A percentile compares a stretch with the other conserved stretches of the same genome.
phyloP scores from a whole-genome alignment of 495 filamentous ascomycete genomes.

The Talaromyces borbonicus region DNA sequence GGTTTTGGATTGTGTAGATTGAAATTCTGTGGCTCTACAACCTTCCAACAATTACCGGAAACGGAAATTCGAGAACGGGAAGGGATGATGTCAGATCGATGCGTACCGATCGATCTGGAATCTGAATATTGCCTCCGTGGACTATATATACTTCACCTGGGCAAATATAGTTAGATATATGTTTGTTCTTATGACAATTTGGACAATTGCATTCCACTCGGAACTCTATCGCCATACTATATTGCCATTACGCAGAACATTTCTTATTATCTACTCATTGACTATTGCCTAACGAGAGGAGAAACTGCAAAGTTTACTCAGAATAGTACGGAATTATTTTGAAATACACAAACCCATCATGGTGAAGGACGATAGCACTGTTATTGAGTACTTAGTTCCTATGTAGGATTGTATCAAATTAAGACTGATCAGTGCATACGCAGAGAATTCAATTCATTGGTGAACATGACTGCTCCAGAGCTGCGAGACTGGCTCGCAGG shows the following conservation, averaged over 20 bases:
- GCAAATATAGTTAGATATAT: not conserved
- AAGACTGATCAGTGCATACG: not conserved
- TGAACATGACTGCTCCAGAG: conserved; percentile 56
- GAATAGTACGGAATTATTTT: not conserved
- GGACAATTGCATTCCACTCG: too few species aligned
- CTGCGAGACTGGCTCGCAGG: conserved; percentile 51
- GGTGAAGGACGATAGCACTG: conserved; percentile 48
- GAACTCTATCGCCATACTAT: too few species aligned
- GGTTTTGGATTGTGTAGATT: not conserved
- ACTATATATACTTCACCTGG: not conserved
- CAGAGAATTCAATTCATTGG: conserved; percentile 59
- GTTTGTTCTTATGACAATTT: not conserved
- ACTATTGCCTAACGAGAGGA: too few species aligned
- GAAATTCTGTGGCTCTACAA: too few species aligned
- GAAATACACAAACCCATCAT: conserved; percentile 23
- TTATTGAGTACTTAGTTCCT: conserved; percentile 29
- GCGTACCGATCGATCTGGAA: conserved; percentile 1
- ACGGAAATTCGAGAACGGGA: not conserved
- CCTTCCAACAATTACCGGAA: conserved; percentile 4
- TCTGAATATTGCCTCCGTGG: conserved; percentile 4
- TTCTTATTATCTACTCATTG: too few species aligned
- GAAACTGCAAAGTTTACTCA: too few species aligned
- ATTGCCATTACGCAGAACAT: too few species aligned
- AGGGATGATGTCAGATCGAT: conserved; percentile 5
- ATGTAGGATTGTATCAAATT: conserved; percentile 18